Evolutionary conservation across 352 stramenopile species (phyloP).

Genomic region (Globisporangium nunn): DNA sequence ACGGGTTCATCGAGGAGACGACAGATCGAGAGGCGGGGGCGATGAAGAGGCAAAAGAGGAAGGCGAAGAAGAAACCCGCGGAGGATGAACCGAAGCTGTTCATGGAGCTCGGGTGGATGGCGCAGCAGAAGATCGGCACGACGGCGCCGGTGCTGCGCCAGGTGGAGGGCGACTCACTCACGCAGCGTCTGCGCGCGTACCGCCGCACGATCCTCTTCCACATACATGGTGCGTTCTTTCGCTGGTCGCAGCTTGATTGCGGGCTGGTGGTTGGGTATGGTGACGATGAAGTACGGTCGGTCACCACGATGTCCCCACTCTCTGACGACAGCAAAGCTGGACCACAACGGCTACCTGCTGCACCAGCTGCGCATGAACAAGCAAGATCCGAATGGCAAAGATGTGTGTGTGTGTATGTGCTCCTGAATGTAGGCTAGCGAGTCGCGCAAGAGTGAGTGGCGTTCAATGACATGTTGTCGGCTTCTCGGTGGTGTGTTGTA

Average conservation of each 20-base stretch:
- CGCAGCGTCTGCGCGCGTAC: conserved; percentile 58
- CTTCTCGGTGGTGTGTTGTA: conserved; percentile 7
- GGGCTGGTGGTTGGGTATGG: too few species aligned
- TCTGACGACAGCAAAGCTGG: conserved; percentile 41
- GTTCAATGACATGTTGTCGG: neutral
- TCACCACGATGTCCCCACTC: too few species aligned
- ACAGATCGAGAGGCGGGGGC: conserved; percentile 18
- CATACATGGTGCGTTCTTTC: conserved; percentile 41
- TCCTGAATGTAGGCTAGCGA: neutral
- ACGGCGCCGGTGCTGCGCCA: conserved; percentile 61
- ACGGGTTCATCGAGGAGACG: conserved; percentile 48
- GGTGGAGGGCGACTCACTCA: conserved; percentile 63
- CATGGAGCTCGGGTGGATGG: conserved; percentile 60
- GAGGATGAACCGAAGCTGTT: conserved; percentile 58
- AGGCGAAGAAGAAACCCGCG: conserved; percentile 9
- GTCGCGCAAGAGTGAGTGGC: neutral
- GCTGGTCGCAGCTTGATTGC: neutral
- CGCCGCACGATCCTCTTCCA: conserved; percentile 72
- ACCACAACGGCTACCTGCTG: conserved; percentile 57
- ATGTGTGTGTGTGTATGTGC: conserved; percentile 21
- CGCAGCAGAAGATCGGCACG: conserved; percentile 51
- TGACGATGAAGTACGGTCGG: too few species aligned
- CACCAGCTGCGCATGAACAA: conserved; percentile 54
- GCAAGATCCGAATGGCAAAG: conserved; percentile 70
- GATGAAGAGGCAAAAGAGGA: conserved; percentile 26